phyloP scores from a whole-genome alignment of 2,329 filamentous ascomycete genomes.

The Trichoderma afroharzianum region DNA sequence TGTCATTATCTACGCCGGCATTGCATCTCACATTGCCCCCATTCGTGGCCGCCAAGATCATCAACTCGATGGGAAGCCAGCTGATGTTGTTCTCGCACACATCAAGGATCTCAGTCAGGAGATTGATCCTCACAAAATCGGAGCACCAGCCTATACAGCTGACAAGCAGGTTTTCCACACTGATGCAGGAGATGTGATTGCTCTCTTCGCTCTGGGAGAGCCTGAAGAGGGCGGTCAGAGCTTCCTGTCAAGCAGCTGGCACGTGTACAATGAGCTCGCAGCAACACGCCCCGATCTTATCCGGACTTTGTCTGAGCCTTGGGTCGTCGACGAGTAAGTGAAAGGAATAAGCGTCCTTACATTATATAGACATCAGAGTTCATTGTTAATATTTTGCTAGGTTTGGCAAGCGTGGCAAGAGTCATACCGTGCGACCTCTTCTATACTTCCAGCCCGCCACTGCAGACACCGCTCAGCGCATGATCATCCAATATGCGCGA shows the following conservation, averaged over 20 bases:
- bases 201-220: constrained; percentile 53
- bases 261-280: constrained; percentile 61
- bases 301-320: constrained; percentile 50
- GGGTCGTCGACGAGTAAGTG: constrained; percentile 42
- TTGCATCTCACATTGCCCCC: constrained; percentile 56
- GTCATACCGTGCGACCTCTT: constrained; percentile 41
- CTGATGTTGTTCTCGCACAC: constrained; percentile 54
- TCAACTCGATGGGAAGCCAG: constrained; percentile 40
- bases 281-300: constrained; percentile 57
- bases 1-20: constrained; percentile 56
- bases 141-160: constrained; percentile 55
- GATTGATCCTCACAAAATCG: constrained; percentile 40
- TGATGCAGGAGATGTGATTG: constrained; percentile 56
- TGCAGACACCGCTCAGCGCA: constrained; percentile 43
- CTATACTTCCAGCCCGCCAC: constrained; percentile 53
- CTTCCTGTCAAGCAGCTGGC: constrained; percentile 54
- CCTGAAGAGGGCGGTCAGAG: constrained; percentile 53
- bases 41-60: constrained; percentile 52
- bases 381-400: constrained; percentile 29
- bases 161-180: constrained; percentile 64
- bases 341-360: background rate
- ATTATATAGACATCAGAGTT: background rate
- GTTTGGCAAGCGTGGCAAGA: constrained; percentile 45
- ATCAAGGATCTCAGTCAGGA: constrained; percentile 57
- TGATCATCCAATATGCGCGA: constrained; percentile 59